These are phyloP conservation scores for Endoconidiophora polonica DNA, from an alignment of 2,329 filamentous ascomycete genomes.

Conservation along the genomic window DNA sequence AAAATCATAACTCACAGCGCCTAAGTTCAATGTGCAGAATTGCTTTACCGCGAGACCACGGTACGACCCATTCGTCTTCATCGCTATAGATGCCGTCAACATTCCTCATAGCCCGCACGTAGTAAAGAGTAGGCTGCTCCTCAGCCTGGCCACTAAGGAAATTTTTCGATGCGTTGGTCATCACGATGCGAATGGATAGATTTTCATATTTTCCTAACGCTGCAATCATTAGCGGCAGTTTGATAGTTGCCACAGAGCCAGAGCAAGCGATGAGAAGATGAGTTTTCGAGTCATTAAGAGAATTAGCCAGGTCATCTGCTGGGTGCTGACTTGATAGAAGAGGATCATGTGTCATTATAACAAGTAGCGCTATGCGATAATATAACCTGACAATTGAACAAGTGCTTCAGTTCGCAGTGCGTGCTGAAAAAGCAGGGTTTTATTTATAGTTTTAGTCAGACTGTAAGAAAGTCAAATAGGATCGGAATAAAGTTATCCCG, in stretches of 20 bases:
- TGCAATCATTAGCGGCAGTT: constrained; percentile 50
- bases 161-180: constrained; percentile 55
- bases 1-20: constrained; percentile 24
- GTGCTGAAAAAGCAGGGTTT: no score
- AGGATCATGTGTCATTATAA: constrained; percentile 8
- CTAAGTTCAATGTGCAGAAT: constrained; percentile 87
- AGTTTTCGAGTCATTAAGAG: constrained; percentile 22
- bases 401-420: no score
- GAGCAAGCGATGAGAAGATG: constrained; percentile 27
- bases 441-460: no score
- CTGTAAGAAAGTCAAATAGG: no score
- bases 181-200: constrained; percentile 69
- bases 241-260: constrained; percentile 70
- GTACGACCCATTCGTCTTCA: constrained; percentile 64
- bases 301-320: constrained; percentile 4
- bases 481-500: no score
- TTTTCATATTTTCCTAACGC: constrained; percentile 34
- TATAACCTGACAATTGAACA: no score
- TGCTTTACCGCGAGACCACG: constrained; percentile 61
- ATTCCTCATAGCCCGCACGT: constrained; percentile 43
- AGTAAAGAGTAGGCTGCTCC: constrained; percentile 56
- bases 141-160: constrained; percentile 62
- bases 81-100: constrained; percentile 73
- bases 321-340: constrained; percentile 9
- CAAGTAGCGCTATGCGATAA: no score